phyloP scores from a whole-genome alignment of 257 asterid species.

The Salvia splendens region DNA sequence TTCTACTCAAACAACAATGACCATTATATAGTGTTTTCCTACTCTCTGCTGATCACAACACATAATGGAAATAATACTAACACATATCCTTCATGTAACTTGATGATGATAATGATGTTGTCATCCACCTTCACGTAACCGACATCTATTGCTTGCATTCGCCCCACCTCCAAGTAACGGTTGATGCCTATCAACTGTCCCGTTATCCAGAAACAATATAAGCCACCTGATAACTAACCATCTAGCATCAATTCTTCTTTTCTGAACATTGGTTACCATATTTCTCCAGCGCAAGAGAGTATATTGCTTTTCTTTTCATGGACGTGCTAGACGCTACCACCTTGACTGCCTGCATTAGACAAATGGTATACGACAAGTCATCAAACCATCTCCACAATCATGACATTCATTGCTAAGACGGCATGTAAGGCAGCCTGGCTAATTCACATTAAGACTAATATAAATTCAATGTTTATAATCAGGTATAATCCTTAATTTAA shows the following conservation, averaged over 20 bases:
- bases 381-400: background rate
- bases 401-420: background rate
- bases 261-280: constrained; percentile 57
- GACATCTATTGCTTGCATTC: too few species aligned
- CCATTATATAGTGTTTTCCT: too few species aligned
- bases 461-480: background rate
- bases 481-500: background rate
- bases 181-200: too few species aligned
- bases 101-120: too few species aligned
- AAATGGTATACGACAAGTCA: constrained; percentile 10
- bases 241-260: constrained; percentile 30
- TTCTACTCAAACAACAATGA: too few species aligned
- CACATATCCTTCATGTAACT: too few species aligned
- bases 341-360: constrained; percentile 79
- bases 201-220: background rate
- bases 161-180: too few species aligned
- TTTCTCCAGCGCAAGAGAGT: constrained; percentile 72
- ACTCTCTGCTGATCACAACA: too few species aligned
- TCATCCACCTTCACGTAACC: too few species aligned
- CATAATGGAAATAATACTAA: too few species aligned
- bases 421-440: background rate
- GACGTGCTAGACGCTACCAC: constrained; percentile 78
- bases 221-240: background rate
- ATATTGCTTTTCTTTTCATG: constrained; percentile 59
- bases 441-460: background rate